phyloP scores from a whole-genome alignment of 768 basidiomycete species.

The Rhodotorula graminis region DNA sequence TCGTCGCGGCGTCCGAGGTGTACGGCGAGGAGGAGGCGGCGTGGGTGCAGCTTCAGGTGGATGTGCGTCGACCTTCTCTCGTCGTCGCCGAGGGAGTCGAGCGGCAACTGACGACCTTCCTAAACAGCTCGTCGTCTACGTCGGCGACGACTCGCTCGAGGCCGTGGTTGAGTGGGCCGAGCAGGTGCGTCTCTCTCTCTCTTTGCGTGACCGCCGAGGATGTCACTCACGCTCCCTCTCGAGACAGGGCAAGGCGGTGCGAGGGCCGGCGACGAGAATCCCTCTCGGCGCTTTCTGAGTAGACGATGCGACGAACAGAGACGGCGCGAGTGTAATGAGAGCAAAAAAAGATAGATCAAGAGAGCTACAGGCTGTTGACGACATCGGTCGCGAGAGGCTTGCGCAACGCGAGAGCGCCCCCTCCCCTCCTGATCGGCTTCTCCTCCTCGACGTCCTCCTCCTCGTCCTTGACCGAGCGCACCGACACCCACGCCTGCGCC shows the following conservation, averaged over 20 bases:
- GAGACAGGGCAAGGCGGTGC: not conserved
- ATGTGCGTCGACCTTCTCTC: not conserved
- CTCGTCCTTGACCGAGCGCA: not conserved
- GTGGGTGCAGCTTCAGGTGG: slow-evolving; percentile 16
- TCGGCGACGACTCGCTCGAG: slow-evolving; percentile 14
- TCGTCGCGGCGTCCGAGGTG: slow-evolving; percentile 1
- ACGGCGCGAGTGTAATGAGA: too few relatives aligned
- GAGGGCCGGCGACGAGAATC: not conserved
- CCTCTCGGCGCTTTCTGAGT: not conserved
- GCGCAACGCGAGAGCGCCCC: slow-evolving; percentile 28
- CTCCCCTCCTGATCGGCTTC: not conserved
- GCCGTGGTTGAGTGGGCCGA: slow-evolving; percentile 8
- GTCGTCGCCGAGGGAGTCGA: too few relatives aligned
- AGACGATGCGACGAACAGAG: too few relatives aligned
- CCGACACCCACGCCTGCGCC: not conserved
- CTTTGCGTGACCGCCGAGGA: too few relatives aligned
- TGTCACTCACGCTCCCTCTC: not conserved
- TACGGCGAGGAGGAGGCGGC: not conserved
- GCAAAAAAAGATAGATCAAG: not conserved
- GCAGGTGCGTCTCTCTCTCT: not conserved
- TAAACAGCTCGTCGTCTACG: slow-evolving; percentile 2
- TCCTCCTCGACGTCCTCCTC: not conserved
- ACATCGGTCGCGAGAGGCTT: slow-evolving; percentile 37
- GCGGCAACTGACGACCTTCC: too few relatives aligned
- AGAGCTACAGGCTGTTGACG: slow-evolving; percentile 30